Evolutionary conservation across 352 stramenopile species (phyloP).

Genomic region (Phytophthora sp.): DNA sequence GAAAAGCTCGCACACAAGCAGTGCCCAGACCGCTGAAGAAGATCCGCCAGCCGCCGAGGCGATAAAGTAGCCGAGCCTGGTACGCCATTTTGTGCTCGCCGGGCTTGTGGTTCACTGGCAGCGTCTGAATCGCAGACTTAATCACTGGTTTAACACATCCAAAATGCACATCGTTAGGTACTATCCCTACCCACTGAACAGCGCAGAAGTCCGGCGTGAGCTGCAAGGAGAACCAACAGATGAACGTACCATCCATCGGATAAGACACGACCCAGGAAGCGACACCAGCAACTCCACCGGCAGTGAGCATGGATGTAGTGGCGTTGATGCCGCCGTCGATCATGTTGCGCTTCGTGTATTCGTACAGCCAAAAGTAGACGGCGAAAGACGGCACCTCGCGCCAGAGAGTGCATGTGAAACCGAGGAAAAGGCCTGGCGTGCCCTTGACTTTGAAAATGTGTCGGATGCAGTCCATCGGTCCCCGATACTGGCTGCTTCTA

Average conservation of each 20-base stretch:
- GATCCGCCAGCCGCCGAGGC: conserved; percentile 64
- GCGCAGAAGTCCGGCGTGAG: not conserved
- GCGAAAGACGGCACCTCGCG: conserved; percentile 84
- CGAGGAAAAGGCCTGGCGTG: conserved; percentile 69
- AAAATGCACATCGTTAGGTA: conserved; percentile 11
- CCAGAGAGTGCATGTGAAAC: conserved; percentile 75
- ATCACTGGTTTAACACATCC: conserved; percentile 52
- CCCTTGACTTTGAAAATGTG: conserved; percentile 73
- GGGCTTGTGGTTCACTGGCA: conserved; percentile 55
- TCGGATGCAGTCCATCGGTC: conserved; percentile 76
- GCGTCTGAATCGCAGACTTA: conserved; percentile 87
- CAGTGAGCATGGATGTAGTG: conserved; percentile 82
- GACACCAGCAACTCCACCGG: conserved; percentile 76
- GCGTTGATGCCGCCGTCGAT: conserved; percentile 55
- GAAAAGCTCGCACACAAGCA: conserved; percentile 81
- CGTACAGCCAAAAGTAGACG: conserved; percentile 87
- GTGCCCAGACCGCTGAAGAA: conserved; percentile 84
- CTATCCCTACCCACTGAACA: conserved; percentile 8
- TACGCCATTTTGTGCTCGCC: conserved; percentile 77
- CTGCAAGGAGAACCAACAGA: not conserved
- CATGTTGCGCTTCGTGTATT: conserved; percentile 79
- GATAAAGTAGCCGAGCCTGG: conserved; percentile 71
- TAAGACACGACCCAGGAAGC: conserved; percentile 85
- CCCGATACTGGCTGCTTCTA: conserved; percentile 56
- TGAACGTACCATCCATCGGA: conserved; percentile 71